Base-by-base conservation (phyloP, 768 basidiomycete genomes). In the Arthromyces matolae region DNA sequence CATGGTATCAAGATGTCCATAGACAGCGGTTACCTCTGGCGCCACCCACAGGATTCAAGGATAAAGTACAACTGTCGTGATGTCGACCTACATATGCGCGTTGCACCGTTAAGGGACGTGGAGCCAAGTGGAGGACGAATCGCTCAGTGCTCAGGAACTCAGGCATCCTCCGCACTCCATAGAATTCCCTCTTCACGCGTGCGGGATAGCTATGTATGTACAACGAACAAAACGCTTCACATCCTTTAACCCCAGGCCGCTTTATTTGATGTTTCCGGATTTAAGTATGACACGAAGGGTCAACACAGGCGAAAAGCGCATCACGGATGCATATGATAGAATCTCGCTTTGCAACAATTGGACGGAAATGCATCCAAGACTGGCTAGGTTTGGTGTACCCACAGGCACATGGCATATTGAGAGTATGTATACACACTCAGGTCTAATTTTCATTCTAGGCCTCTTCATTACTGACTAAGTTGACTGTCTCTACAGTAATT, bases 251-350 rank as follows among this genome's bases (percentile, higher is more conserved):
- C 34, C 51, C 41, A 52, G 52, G 32, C 27, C 14, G 39, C 24
- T 32, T 52, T 52, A 42, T 46, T 53, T 46, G 47, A 53, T 53
- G 37, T 19, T 31, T 22, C 19, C 22, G 8, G 23, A 7, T 24
- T n/a, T n/a, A n/a, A n/a, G n/a, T 31, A 31, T 23, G 27, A 18
- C 25, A 37, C 8, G 16, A 27, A 22, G 27, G 8, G 7, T 20
- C 18, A 20, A 33, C 42, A 10, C 29, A 22, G 29, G 28, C 3
- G 5, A 18, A 14, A 23, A 27, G 34, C 32, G n/a, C 35, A 33
- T 19, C 6, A 24, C 29, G 38, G 5, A 12, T n/a, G 35, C n/a
- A 36, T 42, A n/a, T n/a, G n/a, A n/a, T n/a, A n/a, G n/a, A n/a
- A n/a, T n/a, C n/a, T n/a, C n/a, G n/a, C n/a, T n/a, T n/a, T n/a